A percentile compares a stretch with the other conserved stretches of the same genome.
Conservation (phyloP, 1,284 basidiomycete genomes). For the Puccinia novopanici region DNA sequence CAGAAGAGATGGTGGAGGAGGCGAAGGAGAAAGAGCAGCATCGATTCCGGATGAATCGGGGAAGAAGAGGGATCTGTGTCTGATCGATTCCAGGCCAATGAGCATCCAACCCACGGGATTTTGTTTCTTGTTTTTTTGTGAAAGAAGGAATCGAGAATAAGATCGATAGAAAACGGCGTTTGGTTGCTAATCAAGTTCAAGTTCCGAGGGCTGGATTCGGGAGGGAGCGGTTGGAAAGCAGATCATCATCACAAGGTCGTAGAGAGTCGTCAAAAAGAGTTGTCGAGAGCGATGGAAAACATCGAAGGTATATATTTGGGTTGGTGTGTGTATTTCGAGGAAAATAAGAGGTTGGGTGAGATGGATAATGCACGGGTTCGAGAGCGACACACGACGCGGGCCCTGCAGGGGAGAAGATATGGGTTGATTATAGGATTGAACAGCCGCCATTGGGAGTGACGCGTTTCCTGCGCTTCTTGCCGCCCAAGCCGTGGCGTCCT, state of each 20-base stretch:
- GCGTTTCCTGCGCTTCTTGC: constrained; percentile 38
- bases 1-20: background rate
- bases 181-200: no score
- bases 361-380: no score
- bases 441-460: constrained; percentile 39
- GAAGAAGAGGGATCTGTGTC: background rate
- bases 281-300: background rate
- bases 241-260: background rate
- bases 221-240: background rate
- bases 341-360: background rate
- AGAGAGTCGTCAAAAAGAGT: background rate
- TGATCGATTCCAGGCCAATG: constrained; percentile 2
- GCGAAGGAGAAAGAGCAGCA: background rate
- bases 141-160: background rate
- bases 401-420: background rate
- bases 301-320: constrained; percentile 8
- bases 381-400: no score
- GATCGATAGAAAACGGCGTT: background rate
- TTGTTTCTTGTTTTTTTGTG: background rate
- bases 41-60: background rate
- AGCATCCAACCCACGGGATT: background rate
- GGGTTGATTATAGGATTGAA: constrained; percentile 28
- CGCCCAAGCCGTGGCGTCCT: constrained; percentile 30
- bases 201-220: background rate
- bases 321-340: background rate